Evolutionary conservation across 2,329 filamentous ascomycete species (phyloP), one percentile per base, ranked within the genome.

Genomic region (Alternaria gaisen): DNA sequence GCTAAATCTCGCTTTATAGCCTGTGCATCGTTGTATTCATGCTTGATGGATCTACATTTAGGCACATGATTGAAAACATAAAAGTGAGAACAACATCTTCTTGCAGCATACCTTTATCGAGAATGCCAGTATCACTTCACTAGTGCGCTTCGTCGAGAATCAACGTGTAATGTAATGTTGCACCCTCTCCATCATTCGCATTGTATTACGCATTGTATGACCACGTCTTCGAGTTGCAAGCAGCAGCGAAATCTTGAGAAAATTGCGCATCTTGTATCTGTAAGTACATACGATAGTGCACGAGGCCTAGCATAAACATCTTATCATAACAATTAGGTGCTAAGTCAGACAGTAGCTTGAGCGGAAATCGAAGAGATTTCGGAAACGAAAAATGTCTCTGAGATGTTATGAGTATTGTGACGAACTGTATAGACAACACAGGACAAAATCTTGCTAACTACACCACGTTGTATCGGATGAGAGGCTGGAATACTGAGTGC

Each of bases 1-100:
- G 18, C 30, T 26, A 32, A 14, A 36, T 24, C 2, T 50, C 2
- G 14, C 3, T 50, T n/a, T 24, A 2, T 26, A 4, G 16, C 34
- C 14, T 5, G 14, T 1, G 20, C 0, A 24, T 36, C 46, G 1
- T 18, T 4, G 14, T 20, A 8, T 0, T 36, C 5, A 11, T 50
- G 20, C 3, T 2, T 8, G 1, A 36, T 26, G 1, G 2, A 3
- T 11, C 30, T 9, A 36, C 1, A 3, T 10, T 1, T 3, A 34
- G 4, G 1, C 20, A 36, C 5, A 7, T 22, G 26, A 16, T 1
- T 36, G 32, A 16, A 4, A n/a, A 12, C 1, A 24, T 3, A n/a
- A 2, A 10, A 7, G 16, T 18, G 20, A 50, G 16, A 36, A 50
- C 14, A 18, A 12, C 6, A 2, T 6, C 20, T 3, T 24, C 46